phyloP scores from a whole-genome alignment of 192 early-diverging fungal species.

The Coemansia sp. region DNA sequence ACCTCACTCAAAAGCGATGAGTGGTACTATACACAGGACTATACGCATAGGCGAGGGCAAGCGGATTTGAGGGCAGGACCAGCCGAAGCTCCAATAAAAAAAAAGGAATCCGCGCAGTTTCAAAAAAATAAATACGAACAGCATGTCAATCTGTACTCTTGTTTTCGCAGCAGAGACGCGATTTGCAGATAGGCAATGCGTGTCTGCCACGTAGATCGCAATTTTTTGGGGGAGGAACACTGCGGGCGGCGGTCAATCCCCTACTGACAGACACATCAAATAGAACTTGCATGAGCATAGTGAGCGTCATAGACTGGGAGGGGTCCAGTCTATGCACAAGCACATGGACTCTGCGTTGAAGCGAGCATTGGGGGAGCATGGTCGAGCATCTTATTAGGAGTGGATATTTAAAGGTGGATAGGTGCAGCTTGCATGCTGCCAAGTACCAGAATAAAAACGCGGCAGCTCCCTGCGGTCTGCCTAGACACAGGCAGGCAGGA shows the following conservation, averaged over 20 bases:
- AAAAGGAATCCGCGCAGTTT: no score
- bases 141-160: neutral
- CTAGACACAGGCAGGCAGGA: neutral
- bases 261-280: neutral
- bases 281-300: neutral
- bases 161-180: neutral
- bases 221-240: neutral
- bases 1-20: neutral
- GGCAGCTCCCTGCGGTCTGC: no score
- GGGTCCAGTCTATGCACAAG: conserved; percentile 5
- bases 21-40: conserved; percentile 1
- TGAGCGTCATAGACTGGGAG: neutral
- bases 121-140: conserved; percentile 3
- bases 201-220: conserved; percentile 5
- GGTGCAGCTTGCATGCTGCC: neutral
- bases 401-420: conserved; percentile 2
- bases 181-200: conserved; percentile 5
- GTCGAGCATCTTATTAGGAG: neutral
- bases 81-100: no score
- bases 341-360: conserved; percentile 26
- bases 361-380: neutral
- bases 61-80: no score
- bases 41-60: no score
- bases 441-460: no score
- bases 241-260: neutral